phyloP scores from a whole-genome alignment of 1,284 basidiomycete species.

The Fomitiporia mediterranea region DNA sequence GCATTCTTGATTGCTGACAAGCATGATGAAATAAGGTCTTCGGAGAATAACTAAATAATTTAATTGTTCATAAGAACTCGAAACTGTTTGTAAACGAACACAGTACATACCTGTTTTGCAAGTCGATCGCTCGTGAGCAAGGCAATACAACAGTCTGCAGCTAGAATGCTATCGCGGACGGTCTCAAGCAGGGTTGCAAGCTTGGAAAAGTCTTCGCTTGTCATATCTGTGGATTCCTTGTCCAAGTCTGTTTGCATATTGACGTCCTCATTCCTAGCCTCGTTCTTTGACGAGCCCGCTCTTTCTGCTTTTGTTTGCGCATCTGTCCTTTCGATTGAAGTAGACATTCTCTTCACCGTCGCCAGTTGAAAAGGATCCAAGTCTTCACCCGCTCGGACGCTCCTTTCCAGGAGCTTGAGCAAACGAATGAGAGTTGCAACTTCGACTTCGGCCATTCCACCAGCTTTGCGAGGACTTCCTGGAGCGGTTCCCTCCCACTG shows the following conservation, averaged over 20 bases:
- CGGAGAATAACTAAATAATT: slow-evolving; percentile 89
- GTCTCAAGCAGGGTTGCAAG: slow-evolving; percentile 48
- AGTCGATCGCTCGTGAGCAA: slow-evolving; percentile 74
- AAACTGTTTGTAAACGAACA: neutral
- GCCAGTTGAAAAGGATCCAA: slow-evolving; percentile 59
- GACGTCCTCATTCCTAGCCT: slow-evolving; percentile 16
- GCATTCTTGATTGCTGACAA: slow-evolving; percentile 75
- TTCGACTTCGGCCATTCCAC: slow-evolving; percentile 63
- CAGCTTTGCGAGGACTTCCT: slow-evolving; percentile 43
- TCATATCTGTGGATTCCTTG: slow-evolving; percentile 31
- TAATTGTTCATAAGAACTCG: neutral
- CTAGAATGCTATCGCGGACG: slow-evolving; percentile 66
- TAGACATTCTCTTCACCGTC: slow-evolving; percentile 18
- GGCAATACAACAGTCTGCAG: slow-evolving; percentile 78
- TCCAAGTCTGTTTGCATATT: slow-evolving; percentile 23
- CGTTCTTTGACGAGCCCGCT: neutral
- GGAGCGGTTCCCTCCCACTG: slow-evolving; percentile 34
- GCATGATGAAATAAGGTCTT: slow-evolving; percentile 83
- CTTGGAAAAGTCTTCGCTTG: slow-evolving; percentile 48
- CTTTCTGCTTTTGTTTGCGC: slow-evolving; percentile 30
- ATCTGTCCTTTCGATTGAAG: slow-evolving; percentile 19
- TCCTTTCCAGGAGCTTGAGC: slow-evolving; percentile 73
- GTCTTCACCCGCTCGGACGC: slow-evolving; percentile 67
- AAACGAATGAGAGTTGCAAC: slow-evolving; percentile 54
- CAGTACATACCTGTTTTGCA: slow-evolving; percentile 65